Percentiles rank a stretch among this genome's conserved stretches.
Evolutionary conservation across 2,329 filamentous ascomycete genomes (phyloP).

Genomic region (Stagonosporopsis cucurbitacearum): DNA sequence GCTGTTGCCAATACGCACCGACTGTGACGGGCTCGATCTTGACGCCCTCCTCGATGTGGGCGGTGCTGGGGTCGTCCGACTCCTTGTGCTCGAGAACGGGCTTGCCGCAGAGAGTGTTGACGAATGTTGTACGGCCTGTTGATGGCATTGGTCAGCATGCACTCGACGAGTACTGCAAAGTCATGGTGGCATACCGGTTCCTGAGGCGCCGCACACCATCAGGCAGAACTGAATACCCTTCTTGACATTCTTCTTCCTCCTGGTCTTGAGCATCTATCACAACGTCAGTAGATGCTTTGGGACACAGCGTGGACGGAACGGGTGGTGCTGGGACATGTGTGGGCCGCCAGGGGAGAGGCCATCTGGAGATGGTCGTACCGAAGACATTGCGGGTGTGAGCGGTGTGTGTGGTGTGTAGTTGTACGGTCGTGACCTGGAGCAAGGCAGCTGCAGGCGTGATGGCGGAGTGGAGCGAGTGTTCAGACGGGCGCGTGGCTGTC

Average conservation of each 20-base stretch:
- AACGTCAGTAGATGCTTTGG: constrained; percentile 37
- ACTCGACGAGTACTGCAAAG: not conserved
- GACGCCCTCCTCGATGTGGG: constrained; percentile 94
- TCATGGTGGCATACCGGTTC: constrained; percentile 75
- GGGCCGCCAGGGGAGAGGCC: constrained; percentile 31
- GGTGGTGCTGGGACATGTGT: constrained; percentile 25
- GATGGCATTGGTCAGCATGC: constrained; percentile 1
- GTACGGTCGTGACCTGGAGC: constrained; percentile 28
- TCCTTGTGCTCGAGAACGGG: constrained; percentile 90
- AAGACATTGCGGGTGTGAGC: constrained; percentile 44
- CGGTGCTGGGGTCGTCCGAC: constrained; percentile 84
- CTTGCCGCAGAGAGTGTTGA: constrained; percentile 98
- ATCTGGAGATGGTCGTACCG: constrained; percentile 42
- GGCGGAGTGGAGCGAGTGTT: constrained; percentile 28
- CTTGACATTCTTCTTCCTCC: constrained; percentile 99
- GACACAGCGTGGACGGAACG: constrained; percentile 22
- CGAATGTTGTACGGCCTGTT: constrained; percentile 93
- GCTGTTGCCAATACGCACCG: constrained; percentile 63
- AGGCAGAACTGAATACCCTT: constrained; percentile 99
- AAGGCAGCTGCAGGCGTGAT: constrained; percentile 26
- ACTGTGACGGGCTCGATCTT: constrained; percentile 99
- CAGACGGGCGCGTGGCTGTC: constrained; percentile 28
- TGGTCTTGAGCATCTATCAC: constrained; percentile 71
- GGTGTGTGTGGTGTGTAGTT: constrained; percentile 29
- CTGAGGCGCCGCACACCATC: constrained; percentile 99